These are phyloP conservation scores for Dicorynia guianensis DNA, from an alignment of 306 rosid species.

Conservation along the genomic window DNA sequence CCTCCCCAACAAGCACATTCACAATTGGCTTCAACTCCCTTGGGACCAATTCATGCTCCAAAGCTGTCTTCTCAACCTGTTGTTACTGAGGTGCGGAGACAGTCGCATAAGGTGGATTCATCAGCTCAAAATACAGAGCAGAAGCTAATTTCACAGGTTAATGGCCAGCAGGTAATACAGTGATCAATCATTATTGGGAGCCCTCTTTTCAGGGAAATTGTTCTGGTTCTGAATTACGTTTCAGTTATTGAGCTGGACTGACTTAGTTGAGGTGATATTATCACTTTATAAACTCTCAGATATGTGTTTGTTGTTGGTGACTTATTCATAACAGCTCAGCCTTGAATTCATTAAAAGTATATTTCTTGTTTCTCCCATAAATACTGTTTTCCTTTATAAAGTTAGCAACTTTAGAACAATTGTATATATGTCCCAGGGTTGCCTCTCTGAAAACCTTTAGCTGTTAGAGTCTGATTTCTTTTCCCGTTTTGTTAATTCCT, in stretches of 20 bases:
- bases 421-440: conserved; percentile 10
- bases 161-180: conserved; percentile 46
- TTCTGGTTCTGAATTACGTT: conserved; percentile 14
- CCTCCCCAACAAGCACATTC: conserved; percentile 58
- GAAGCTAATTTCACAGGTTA: conserved; percentile 71
- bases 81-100: conserved; percentile 61
- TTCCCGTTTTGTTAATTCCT: background rate
- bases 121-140: conserved; percentile 56
- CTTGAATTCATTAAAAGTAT: background rate
- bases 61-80: conserved; percentile 57
- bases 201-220: conserved; percentile 27
- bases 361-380: conserved; percentile 23
- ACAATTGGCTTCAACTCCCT: conserved; percentile 58
- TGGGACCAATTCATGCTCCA: conserved; percentile 51
- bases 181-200: conserved; percentile 32
- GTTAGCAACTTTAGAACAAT: conserved; percentile 25
- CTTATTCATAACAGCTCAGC: too few species aligned
- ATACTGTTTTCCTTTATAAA: conserved; percentile 14
- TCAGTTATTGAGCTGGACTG: too few species aligned
- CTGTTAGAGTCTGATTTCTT: conserved; percentile 16
- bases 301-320: too few species aligned
- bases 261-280: too few species aligned
- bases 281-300: too few species aligned
- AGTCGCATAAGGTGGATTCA: conserved; percentile 48
- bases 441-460: conserved; percentile 2